Conservation (phyloP, 805 yeast species). For the Yamadazyma phyllophila region DNA sequence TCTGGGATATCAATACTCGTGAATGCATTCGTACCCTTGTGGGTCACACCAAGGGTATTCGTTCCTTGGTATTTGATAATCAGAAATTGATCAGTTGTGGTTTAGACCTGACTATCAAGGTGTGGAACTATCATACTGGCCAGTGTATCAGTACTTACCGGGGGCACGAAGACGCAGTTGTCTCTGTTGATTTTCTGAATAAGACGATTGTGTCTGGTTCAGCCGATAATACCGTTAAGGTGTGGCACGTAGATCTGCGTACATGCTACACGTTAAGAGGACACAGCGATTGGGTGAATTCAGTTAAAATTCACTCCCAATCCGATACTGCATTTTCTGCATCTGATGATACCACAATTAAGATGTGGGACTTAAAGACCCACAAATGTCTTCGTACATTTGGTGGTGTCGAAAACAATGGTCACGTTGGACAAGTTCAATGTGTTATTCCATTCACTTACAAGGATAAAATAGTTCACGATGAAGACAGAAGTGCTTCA, state of each 20-base stretch:
- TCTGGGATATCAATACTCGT: conserved; percentile 90
- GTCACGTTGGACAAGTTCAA: conserved; percentile 94
- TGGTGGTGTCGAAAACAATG: conserved; percentile 69
- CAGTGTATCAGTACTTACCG: conserved; percentile 90
- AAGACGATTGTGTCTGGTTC: conserved; percentile 90
- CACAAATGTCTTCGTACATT: conserved; percentile 78
- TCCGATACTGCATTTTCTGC: conserved; percentile 81
- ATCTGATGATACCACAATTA: conserved; percentile 85
- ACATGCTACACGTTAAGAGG: conserved; percentile 92
- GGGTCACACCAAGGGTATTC: conserved; percentile 89
- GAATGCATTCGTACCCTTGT: conserved; percentile 69
- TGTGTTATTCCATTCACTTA: conserved; percentile 83
- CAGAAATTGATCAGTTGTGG: conserved; percentile 91
- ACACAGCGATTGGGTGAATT: conserved; percentile 88
- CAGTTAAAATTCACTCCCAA: conserved; percentile 80
- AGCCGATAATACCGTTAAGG: conserved; percentile 87
- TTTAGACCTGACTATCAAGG: conserved; percentile 84
- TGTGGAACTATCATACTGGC: conserved; percentile 96
- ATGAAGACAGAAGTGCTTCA: conserved; percentile 35
- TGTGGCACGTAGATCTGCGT: conserved; percentile 94
- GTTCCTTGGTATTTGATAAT: conserved; percentile 80
- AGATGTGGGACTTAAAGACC: conserved; percentile 90
- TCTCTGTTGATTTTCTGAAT: conserved; percentile 75
- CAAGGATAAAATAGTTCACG: conserved; percentile 56
- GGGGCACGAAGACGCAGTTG: conserved; percentile 86